Evolutionary conservation across 805 yeast species (phyloP), one percentile per base, ranked within the genome.

Genomic region (Cyberlindnera xylosilytica): DNA sequence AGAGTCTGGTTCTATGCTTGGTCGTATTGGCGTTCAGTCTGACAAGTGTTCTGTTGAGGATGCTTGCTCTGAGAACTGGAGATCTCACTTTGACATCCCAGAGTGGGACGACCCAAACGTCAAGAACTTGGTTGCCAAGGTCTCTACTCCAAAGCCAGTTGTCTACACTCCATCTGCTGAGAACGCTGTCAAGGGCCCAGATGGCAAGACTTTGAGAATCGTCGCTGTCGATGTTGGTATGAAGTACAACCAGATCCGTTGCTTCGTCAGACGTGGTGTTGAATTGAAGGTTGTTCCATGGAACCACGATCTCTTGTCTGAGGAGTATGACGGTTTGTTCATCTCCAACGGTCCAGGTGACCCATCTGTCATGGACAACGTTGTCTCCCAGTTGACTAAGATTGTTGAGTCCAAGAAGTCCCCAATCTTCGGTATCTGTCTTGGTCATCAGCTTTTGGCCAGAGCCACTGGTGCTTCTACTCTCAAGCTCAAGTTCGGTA

Each of bases 281-380:
- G 97, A 95, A 69, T 74, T 93, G 54, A 78, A 81, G 62, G 97
- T 93, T 42, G 97, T 93, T 36, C 98, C 99, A 47, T 91, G 91
- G 90, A 83, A 93, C 64, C 81, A 89, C 62, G 96, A 89, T 66
- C 83, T 85, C 64, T 71, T 85, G 49, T 58, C 67, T 38, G 96
- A 88, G 66, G 74, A 80, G 49, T 93, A 84, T 63, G 99, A 93
- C 65, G 99, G 99, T 73, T 74, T 93, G 57, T 93, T 93, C 68
- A 73, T 91, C 52, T 90, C 97, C 42, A 93, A 93, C 68, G 99
- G 99, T 72, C 99, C 99, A 22, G 99, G 99, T 78, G 98, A 93
- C 70, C 99, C 99, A 44, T 78, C 93, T 34, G 87, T 86, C 44
- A 75, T 93, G 79, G 65, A 79, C 34, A 76, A 73, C 17, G 77